A percentile compares a stretch with the other conserved stretches of the same genome.
These are phyloP conservation scores for Beta lomatogona DNA, from an alignment of 179 eudicot genomes.

Conservation along the genomic window DNA sequence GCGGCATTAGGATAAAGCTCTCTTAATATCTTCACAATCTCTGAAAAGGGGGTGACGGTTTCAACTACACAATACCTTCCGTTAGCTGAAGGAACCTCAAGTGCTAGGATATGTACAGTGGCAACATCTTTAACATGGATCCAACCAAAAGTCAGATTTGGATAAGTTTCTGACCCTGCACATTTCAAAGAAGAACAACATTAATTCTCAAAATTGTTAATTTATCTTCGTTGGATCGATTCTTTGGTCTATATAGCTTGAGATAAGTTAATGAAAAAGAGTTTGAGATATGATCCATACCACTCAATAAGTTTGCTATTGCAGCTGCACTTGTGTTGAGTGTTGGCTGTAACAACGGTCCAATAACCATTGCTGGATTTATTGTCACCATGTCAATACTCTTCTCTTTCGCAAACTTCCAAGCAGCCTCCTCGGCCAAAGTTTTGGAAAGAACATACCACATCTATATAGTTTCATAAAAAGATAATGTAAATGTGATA, in stretches of 20 bases:
- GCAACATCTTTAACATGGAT: conserved; percentile 51
- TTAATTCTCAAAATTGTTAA: too few relatives aligned
- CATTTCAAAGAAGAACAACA: too few relatives aligned
- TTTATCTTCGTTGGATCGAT: neutral
- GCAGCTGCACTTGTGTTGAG: conserved; percentile 58
- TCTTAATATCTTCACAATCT: conserved; percentile 29
- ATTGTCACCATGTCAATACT: conserved; percentile 60
- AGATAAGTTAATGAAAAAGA: neutral
- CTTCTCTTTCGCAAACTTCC: conserved; percentile 62
- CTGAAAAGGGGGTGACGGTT: conserved; percentile 35
- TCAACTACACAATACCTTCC: conserved; percentile 48
- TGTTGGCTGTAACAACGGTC: conserved; percentile 62
- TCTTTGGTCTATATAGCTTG: neutral
- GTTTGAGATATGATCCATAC: conserved; percentile 25
- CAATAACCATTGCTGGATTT: conserved; percentile 61
- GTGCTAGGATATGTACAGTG: conserved; percentile 41
- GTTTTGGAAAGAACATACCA: conserved; percentile 66
- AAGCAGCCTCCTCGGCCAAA: conserved; percentile 64
- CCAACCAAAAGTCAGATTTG: conserved; percentile 36
- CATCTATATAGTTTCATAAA: conserved; percentile 18
- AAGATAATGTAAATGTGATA: too few relatives aligned
- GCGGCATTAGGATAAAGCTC: conserved; percentile 37
- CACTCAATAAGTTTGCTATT: conserved; percentile 40
- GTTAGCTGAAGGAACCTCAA: conserved; percentile 42
- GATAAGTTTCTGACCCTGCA: conserved; percentile 41